Base-by-base conservation (phyloP, 805 yeast species). In the Saccharomycopsis sp. region DNA sequence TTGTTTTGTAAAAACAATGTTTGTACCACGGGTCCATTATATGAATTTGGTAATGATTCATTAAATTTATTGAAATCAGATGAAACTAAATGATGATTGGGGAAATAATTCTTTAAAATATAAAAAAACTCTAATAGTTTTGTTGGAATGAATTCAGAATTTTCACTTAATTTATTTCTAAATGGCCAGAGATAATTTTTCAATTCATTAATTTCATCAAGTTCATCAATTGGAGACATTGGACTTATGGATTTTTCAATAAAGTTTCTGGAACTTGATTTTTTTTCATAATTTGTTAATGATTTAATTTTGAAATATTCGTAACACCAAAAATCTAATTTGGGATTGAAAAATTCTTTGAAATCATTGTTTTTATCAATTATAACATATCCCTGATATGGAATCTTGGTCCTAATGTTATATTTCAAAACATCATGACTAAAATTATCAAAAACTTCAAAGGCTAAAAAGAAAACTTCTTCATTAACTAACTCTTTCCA, bases 391-490 rank as follows among this genome's bases (percentile, higher is more conserved):
- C 89, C 94, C 55, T 85, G 92, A 48, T 72, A 67, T 0, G 94
- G 89, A 47, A 68, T 65, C 4, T 77, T 72, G 0, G 86, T 74
- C 6, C 60, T 51, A 44, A 76, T 70, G 51, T 85, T 94, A 54
- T 82, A 85, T 27, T 89, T 67, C 3, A 85, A 70, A 21, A 81
- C 72, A 54, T 85, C 95, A 58, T 85, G 95, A 3, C 92, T 68
- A 47, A 86, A 72, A 52, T 84, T 85, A 57, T 85, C 94, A 56
- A 86, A 74, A 5, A 85, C 92, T 52, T 86, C 94, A 41, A 83
- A 59, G 0, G 89, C 94, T 36, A 85, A 65, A 48, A 85, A 77
- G 53, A 74, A 84, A 49, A 92, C 81, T 1, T 84, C 86, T 31
- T 77, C 77, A 4, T 61, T 57, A 4, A 77, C 78, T 2, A 57